Conservation (phyloP, 257 asterid species). For the Cordia subcordata region DNA sequence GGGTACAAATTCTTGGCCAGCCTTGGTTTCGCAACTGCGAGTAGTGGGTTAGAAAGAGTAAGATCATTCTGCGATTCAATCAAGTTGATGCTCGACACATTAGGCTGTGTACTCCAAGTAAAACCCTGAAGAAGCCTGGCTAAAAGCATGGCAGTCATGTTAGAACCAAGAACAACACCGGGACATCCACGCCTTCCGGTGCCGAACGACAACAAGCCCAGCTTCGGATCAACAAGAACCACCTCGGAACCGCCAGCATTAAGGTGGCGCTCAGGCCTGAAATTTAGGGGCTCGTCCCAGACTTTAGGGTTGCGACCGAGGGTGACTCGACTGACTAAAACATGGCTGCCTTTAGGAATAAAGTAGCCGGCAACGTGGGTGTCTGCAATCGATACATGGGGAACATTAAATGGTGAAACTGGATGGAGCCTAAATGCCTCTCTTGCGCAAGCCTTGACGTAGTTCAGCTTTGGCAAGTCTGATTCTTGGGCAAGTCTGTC, state of each 20-base stretch:
- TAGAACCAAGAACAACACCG: neutral
- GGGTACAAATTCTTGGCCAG: neutral
- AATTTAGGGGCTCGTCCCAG: constrained; percentile 10
- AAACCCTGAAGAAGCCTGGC: constrained; percentile 22
- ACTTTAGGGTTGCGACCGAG: constrained; percentile 18
- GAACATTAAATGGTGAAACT: constrained; percentile 9
- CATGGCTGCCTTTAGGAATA: constrained; percentile 12
- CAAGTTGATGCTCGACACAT: neutral
- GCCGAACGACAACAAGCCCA: constrained; percentile 2
- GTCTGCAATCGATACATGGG: neutral
- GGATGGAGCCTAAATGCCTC: constrained; percentile 14
- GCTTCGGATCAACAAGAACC: constrained; percentile 2
- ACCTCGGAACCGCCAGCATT: neutral
- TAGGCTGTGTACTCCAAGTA: constrained; percentile 5
- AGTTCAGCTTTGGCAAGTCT: constrained; percentile 3
- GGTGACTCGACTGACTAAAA: constrained; percentile 3
- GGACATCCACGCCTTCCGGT: constrained; percentile 16
- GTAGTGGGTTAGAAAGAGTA: neutral
- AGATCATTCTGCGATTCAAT: constrained; percentile 1
- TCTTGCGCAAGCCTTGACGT: constrained; percentile 6
- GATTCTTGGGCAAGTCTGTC: constrained; percentile 14
- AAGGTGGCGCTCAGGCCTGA: constrained; percentile 10
- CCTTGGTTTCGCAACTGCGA: constrained; percentile 1
- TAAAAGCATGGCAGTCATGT: constrained; percentile 5
- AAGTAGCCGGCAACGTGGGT: constrained; percentile 6